Evolutionary conservation across 2,329 filamentous ascomycete genomes (phyloP).

Genomic region (Microcyclospora tardicrescens): DNA sequence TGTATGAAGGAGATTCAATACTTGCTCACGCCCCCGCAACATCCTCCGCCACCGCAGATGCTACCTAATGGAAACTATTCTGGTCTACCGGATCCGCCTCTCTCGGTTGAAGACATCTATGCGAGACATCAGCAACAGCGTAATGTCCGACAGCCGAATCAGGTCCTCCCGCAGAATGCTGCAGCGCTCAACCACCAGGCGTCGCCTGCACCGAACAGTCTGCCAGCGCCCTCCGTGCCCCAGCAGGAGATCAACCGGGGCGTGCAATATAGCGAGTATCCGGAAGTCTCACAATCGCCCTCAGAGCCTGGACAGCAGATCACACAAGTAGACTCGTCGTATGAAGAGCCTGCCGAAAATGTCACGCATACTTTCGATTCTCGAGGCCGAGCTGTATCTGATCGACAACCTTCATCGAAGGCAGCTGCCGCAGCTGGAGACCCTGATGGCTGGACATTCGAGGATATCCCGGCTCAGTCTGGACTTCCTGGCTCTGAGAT

Average conservation of each 20-base stretch:
- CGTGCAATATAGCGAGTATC: slow-evolving; percentile 25
- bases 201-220: slow-evolving; percentile 23
- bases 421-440: slow-evolving; percentile 25
- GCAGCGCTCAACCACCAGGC: slow-evolving; percentile 51
- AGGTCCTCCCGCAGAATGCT: slow-evolving; percentile 23
- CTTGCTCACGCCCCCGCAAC: slow-evolving; percentile 51
- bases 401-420: slow-evolving; percentile 15
- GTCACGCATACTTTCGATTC: slow-evolving; percentile 47
- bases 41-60: slow-evolving; percentile 43
- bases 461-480: slow-evolving; percentile 50
- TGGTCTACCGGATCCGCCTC: slow-evolving; percentile 36
- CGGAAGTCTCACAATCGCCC: slow-evolving; percentile 24
- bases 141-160: slow-evolving; percentile 18
- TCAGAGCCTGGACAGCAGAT: slow-evolving; percentile 7
- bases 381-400: slow-evolving; percentile 41
- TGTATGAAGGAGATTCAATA: slow-evolving; percentile 58
- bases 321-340: slow-evolving; percentile 12
- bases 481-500: slow-evolving; percentile 42
- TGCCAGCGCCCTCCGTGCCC: slow-evolving; percentile 12
- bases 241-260: slow-evolving; percentile 10
- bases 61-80: slow-evolving; percentile 23
- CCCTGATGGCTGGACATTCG: slow-evolving; percentile 82
- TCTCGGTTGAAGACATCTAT: slow-evolving; percentile 48
- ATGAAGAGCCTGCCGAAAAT: slow-evolving; percentile 45
- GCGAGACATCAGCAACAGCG: slow-evolving; percentile 43